Evolutionary conservation across 495 filamentous ascomycete species (phyloP), one percentile per base, ranked within the genome.

Genomic region (Oleoguttula mirabilis): DNA sequence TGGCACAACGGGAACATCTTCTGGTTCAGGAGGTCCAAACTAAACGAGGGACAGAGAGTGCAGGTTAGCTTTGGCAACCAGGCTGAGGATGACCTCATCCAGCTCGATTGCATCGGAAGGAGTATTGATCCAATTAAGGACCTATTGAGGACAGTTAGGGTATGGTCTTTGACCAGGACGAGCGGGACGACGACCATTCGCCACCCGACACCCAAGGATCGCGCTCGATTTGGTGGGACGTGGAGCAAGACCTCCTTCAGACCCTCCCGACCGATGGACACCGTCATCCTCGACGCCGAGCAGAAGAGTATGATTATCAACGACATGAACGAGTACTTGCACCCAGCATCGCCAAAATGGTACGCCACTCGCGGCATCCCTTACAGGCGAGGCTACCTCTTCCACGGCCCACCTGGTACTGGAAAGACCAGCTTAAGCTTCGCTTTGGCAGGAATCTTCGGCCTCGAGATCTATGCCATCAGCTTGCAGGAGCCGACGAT

Each of bases 301-400:
- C 75, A 84, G 58, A 95, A 94, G 63, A 57, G 75, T 8, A 68
- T 65, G 20, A 70, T 94, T 15, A 60, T 92, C 22, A 60, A 67
- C 12, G 88, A 95, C 58, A 83, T 94, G 57, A 85, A 86, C 59
- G 86, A 94, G 52, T 95, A 88, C 52, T 64, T 94, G 5, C 77
- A 85, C 43, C 78, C 82, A 0, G 65, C 68, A 1, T 87, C 80
- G 1, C 60, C 59, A 35, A 56, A 59, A 11, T 94, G 85, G 86
- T 90, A 90, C 49, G 75, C 80, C 0, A 76, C 77, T 36, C 70
- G 83, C 0, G 85, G 62, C 12, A 61, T 66, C 11, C 62, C 62
- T 0, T 66, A 66, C 34, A 48, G 62, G n/a, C 45, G 62, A 1
- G 62, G 62, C 11, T 64, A 64, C 45, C 55, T 66, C 17, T 66